A percentile compares a stretch with the other conserved stretches of the same genome.
Evolutionary conservation across 2,329 filamentous ascomycete species (phyloP).

Genomic region (Diaporthe sp.): DNA sequence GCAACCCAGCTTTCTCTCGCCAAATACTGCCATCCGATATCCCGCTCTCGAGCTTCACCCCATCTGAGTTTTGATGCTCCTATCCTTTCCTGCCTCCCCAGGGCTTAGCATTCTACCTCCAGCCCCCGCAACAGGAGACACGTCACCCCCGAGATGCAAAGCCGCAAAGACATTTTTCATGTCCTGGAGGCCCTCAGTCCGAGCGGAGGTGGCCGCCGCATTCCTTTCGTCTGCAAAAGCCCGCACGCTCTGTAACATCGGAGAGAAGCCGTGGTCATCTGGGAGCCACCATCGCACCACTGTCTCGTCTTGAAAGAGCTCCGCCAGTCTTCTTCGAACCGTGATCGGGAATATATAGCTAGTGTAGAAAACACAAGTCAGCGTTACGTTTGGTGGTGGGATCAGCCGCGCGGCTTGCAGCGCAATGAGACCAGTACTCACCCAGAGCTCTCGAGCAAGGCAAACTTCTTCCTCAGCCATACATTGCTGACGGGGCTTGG

Average conservation of each 20-base stretch:
- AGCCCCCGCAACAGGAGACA: not conserved
- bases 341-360: conserved; percentile 87
- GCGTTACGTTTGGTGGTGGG: not conserved
- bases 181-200: conserved; percentile 77
- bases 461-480: conserved; percentile 86
- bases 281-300: conserved; percentile 91
- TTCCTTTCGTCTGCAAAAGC: conserved; percentile 85
- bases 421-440: conserved; percentile 59
- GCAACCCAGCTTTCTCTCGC: not conserved
- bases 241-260: conserved; percentile 81
- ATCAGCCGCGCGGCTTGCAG: not conserved
- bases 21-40: not conserved
- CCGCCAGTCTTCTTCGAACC: conserved; percentile 80
- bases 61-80: not conserved
- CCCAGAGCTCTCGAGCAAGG: conserved; percentile 82
- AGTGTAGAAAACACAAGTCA: conserved; percentile 26
- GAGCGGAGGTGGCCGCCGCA: conserved; percentile 66
- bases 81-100: not conserved
- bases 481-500: conserved; percentile 77
- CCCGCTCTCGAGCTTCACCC: not conserved
- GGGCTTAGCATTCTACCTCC: not conserved
- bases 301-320: conserved; percentile 78
- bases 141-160: conserved; percentile 60
- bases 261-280: conserved; percentile 80
- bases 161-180: conserved; percentile 80